These are phyloP conservation scores for Metschnikowia cerradonensis DNA, from an alignment of 805 yeast species.

Conservation along the genomic window DNA sequence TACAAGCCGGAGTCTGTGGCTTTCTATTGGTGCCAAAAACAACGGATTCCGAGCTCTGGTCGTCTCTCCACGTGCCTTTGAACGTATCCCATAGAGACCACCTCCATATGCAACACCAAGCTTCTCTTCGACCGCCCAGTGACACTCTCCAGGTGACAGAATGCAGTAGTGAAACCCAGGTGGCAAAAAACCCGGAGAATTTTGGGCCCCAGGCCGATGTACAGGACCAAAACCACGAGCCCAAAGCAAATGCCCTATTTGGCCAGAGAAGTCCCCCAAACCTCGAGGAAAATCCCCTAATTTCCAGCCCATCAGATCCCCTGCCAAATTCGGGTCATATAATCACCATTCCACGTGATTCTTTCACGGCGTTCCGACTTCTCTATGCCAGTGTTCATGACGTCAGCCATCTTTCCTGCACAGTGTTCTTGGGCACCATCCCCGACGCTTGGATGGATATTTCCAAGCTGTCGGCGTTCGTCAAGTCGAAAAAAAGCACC, in stretches of 20 bases:
- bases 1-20: neutral
- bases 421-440: constrained; percentile 51
- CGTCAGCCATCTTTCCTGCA: constrained; percentile 45
- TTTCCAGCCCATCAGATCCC: neutral
- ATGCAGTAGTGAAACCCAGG: neutral
- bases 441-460: constrained; percentile 51
- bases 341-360: constrained; percentile 41
- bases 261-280: too few relatives aligned
- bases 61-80: neutral
- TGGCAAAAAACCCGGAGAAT: neutral
- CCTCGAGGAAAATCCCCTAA: too few relatives aligned
- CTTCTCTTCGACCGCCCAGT: neutral
- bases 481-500: neutral
- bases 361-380: constrained; percentile 61
- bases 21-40: neutral
- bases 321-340: neutral
- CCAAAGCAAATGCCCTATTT: too few relatives aligned
- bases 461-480: neutral
- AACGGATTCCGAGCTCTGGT: neutral
- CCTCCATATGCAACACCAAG: neutral
- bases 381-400: constrained; percentile 48
- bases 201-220: neutral
- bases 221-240: too few relatives aligned
- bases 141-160: neutral
- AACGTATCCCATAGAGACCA: neutral